These are phyloP conservation scores for Verticillium zaregamsianum DNA, from an alignment of 2,329 filamentous ascomycete species.

Conservation along the genomic window DNA sequence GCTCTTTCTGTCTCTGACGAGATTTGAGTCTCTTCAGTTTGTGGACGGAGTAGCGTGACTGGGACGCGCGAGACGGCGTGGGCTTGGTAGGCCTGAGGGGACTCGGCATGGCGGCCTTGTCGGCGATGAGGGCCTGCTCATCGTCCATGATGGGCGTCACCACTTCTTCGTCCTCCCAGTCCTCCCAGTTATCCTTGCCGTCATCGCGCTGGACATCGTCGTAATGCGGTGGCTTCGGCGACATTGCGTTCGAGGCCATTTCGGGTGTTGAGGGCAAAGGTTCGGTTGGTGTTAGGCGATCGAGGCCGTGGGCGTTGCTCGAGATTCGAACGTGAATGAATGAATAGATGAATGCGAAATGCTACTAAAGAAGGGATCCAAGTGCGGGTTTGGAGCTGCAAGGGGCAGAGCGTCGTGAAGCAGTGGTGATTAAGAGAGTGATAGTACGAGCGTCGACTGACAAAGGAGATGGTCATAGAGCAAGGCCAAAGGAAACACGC, in stretches of 20 bases:
- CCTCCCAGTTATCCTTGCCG: constrained; percentile 44
- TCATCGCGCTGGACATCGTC: not conserved
- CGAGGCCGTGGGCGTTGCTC: not conserved
- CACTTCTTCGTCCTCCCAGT: constrained; percentile 47
- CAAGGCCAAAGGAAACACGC: not conserved
- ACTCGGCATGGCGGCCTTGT: constrained; percentile 8
- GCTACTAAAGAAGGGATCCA: not conserved
- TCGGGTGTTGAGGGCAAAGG: not conserved
- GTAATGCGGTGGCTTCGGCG: constrained; percentile 1
- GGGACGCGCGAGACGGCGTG: constrained; percentile 7
- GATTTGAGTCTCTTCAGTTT: constrained; percentile 50
- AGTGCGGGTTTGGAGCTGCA: not conserved
- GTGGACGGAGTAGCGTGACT: constrained; percentile 29
- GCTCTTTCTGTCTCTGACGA: constrained; percentile 54
- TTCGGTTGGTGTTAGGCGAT: not conserved
- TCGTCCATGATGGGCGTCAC: constrained; percentile 33
- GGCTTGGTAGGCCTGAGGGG: constrained; percentile 8
- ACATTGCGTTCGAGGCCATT: constrained; percentile 4
- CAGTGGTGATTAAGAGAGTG: not conserved
- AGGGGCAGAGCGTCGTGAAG: not conserved
- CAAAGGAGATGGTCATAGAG: not conserved
- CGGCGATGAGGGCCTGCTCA: constrained; percentile 27
- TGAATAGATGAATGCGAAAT: not conserved
- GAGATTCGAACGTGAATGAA: not conserved
- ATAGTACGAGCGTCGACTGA: not conserved